These are phyloP conservation scores for Aspergillus ibericus DNA, from an alignment of 2,329 filamentous ascomycete genomes.

Conservation along the genomic window DNA sequence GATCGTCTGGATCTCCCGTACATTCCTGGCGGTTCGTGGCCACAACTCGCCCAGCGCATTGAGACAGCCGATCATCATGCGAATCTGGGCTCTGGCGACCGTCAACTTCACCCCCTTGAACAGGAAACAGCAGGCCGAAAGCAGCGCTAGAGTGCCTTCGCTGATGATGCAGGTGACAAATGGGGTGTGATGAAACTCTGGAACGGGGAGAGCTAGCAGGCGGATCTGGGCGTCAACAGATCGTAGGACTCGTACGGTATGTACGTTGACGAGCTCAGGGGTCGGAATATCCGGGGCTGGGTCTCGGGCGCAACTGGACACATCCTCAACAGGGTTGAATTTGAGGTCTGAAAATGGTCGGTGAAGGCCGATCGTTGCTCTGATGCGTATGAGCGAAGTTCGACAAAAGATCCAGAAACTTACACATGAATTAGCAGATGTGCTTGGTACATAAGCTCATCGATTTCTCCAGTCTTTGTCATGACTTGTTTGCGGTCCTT, in stretches of 20 bases:
- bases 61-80: constrained; percentile 45
- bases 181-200: constrained; percentile 39
- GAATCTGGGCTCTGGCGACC: constrained; percentile 44
- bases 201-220: constrained; percentile 39
- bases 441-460: constrained; percentile 76
- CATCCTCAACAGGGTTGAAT: constrained; percentile 40
- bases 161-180: constrained; percentile 47
- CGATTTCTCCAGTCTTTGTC: constrained; percentile 26
- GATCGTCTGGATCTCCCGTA: constrained; percentile 44
- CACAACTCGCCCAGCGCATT: constrained; percentile 40
- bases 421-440: constrained; percentile 65
- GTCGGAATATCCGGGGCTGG: constrained; percentile 16
- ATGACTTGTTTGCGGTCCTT: constrained; percentile 35
- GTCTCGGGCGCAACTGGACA: constrained; percentile 39
- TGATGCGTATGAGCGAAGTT: constrained; percentile 18
- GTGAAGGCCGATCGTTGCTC: constrained; percentile 39
- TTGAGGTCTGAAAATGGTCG: constrained; percentile 43
- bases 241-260: constrained; percentile 42
- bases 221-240: constrained; percentile 42
- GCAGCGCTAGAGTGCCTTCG: constrained; percentile 34
- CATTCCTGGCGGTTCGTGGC: constrained; percentile 38
- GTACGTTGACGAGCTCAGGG: constrained; percentile 35
- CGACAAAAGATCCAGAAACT: neutral
- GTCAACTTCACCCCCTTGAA: constrained; percentile 34
- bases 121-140: constrained; percentile 40